Percentiles rank a stretch among this genome's conserved stretches.
Conservation (phyloP, 352 stramenopile genomes). For the Aphanomyces invadans region DNA sequence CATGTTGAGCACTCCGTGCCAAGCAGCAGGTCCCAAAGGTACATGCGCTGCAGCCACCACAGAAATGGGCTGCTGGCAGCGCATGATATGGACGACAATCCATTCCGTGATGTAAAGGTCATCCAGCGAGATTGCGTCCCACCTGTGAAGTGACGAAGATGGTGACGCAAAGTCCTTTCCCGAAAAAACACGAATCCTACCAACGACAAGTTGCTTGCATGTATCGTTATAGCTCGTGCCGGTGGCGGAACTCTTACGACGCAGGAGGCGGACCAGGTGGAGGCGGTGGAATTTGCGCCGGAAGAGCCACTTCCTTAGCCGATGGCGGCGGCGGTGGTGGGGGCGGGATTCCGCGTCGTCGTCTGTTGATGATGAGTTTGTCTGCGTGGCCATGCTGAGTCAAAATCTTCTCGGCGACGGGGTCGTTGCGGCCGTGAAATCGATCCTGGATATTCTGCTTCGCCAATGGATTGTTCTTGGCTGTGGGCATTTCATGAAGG, state of each 20-base stretch:
- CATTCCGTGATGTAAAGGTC: no score
- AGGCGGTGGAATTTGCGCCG: conserved; percentile 12
- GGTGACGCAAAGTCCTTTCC: no score
- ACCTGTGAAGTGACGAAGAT: no score
- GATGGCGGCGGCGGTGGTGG: conserved; percentile 10
- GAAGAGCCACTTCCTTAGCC: background rate
- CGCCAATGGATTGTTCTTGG: conserved; percentile 88
- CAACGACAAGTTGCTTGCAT: no score
- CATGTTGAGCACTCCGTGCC: no score
- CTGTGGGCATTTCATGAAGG: conserved; percentile 90
- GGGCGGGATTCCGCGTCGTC: conserved; percentile 19
- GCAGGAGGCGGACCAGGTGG: background rate
- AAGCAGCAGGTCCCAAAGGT: no score
- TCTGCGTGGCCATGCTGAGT: conserved; percentile 24
- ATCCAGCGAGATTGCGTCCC: no score
- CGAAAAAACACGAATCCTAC: no score
- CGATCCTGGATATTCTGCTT: conserved; percentile 95
- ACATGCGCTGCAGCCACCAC: no score
- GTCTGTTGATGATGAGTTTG: conserved; percentile 13
- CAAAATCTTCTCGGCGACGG: conserved; percentile 88
- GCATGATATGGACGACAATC: no score
- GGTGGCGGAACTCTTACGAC: background rate
- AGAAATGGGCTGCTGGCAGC: no score
- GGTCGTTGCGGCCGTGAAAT: conserved; percentile 92
- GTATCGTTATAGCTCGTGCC: no score